Conservation (phyloP, 176 grass and related monocot species). For the Saccharum officinarum region DNA sequence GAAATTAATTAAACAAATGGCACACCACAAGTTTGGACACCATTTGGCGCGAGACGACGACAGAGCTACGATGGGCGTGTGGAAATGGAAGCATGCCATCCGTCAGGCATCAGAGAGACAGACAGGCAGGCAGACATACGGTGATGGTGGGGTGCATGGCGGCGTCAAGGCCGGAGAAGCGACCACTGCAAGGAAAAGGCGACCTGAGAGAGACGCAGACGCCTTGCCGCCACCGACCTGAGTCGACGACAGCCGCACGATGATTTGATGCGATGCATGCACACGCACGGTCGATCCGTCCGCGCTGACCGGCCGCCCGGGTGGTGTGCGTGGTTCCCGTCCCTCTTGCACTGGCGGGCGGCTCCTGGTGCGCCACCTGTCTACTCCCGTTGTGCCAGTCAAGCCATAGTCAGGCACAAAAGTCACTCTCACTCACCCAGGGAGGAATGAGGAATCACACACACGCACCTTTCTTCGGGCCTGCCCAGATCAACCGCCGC, state of each 20-base stretch:
- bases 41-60: neutral
- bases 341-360: neutral
- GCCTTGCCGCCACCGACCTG: slow-evolving; percentile 12
- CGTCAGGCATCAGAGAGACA: neutral
- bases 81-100: neutral
- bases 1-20: neutral
- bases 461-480: too few relatives aligned
- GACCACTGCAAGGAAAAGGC: neutral
- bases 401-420: neutral
- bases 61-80: neutral
- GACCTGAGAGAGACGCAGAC: neutral
- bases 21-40: too few relatives aligned
- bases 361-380: neutral
- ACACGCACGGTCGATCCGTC: too few relatives aligned
- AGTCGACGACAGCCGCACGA: slow-evolving; percentile 8
- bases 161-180: slow-evolving; percentile 26
- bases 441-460: neutral
- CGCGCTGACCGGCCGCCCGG: neutral
- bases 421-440: neutral
- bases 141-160: slow-evolving; percentile 13
- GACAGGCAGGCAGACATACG: too few relatives aligned
- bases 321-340: neutral
- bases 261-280: neutral
- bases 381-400: neutral
- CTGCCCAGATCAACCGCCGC: neutral